Base-by-base conservation (phyloP, 768 basidiomycete genomes). In the Panaeolus cyanescens region DNA sequence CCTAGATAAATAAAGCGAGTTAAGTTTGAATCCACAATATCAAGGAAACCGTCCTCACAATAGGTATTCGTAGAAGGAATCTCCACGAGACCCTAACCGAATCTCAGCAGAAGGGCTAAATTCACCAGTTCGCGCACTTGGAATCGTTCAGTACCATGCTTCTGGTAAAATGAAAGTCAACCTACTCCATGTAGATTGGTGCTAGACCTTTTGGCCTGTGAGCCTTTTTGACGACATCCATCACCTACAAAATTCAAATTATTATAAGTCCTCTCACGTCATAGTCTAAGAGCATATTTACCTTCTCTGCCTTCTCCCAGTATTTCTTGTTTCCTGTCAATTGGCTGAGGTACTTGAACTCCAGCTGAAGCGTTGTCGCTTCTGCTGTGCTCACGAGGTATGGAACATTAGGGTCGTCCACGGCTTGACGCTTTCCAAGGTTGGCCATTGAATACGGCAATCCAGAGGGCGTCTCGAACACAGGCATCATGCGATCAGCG, bases 31-130 rank as follows among this genome's bases (percentile, higher is more conserved):
- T 1, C n/a, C 5, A 28, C 17, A 33, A n/a, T 13, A 45, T 9
- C 42, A 5, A 25, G 15, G 36, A 59, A n/a, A 39, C 3, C 9
- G n/a, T 1, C 72, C 81, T 74, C 64, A 92, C 91, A 95, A 72
- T 25, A 95, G 74, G 72, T 96, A 95, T 72, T 96, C 96, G 70
- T 97, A 98, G 75, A 90, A 98, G 2, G 93, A 94, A 72, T 98
- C 96, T 33, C 91, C 95, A 42, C 95, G 83, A 17, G 93, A 95
- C n/a, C 96, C 96, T 19, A 99, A 81, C 4, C 96, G 89, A 65
- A 98, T 90, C 31, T 92, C 85, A 5, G 91, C 87, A 22, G 84
- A 71, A 55, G 88, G 71, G 12, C 22, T 25, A 65, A 83, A 85
- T 59, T 77, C 69, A 8, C 83, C 84, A 13, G 73, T 78, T 37